Evolutionary conservation across 2,329 filamentous ascomycete species (phyloP).

Genomic region (Neocatenulostroma microsporum): DNA sequence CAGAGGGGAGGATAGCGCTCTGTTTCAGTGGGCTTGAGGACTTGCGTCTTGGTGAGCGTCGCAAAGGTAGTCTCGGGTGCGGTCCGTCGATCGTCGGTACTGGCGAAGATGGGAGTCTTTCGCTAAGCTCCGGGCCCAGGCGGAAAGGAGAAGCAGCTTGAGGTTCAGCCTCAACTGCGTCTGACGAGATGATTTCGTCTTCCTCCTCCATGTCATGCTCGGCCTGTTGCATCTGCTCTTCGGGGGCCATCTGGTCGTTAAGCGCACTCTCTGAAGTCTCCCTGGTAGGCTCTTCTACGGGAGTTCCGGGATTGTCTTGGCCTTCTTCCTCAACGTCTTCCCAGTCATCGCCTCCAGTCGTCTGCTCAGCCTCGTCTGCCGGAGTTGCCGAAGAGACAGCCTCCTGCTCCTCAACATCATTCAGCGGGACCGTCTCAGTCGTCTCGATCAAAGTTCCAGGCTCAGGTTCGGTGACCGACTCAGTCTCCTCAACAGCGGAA

Average conservation of each 20-base stretch:
- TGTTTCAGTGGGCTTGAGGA: constrained; percentile 23
- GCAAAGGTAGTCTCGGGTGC: constrained; percentile 16
- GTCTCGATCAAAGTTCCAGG: background rate
- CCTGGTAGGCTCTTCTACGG: background rate
- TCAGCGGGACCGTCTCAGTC: background rate
- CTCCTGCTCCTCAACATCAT: background rate
- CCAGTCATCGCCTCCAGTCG: constrained; percentile 12
- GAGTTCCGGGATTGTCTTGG: no score
- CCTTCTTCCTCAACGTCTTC: constrained; percentile 17
- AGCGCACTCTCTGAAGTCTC: constrained; percentile 3
- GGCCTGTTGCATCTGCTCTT: background rate
- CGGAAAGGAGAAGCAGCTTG: no score
- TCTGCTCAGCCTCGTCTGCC: no score
- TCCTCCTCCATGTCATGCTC: constrained; percentile 2
- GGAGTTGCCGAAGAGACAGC: background rate
- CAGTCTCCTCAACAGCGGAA: background rate
- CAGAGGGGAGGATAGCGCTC: constrained; percentile 9
- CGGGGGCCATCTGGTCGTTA: no score
- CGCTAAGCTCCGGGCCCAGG: no score
- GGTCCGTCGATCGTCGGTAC: constrained; percentile 13
- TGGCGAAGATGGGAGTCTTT: constrained; percentile 13
- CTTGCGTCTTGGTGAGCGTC: constrained; percentile 22
- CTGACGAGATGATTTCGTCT: constrained; percentile 1
- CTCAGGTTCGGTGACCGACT: background rate
- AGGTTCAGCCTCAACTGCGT: no score